Evolutionary conservation across 441 rosid species (phyloP).

Genomic region (Monsonia emarginata): DNA sequence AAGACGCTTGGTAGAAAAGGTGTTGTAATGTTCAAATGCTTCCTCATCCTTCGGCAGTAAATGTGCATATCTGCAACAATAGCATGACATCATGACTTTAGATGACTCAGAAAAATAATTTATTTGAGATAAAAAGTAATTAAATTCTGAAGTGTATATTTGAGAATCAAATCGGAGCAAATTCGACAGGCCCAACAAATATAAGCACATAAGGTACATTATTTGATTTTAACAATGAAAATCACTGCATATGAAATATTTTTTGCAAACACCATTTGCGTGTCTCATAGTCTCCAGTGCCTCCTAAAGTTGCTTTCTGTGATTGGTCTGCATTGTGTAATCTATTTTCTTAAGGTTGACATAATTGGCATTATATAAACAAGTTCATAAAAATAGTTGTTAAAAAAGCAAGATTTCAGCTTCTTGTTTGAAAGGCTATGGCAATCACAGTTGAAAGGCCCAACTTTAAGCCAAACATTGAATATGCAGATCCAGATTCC

Average conservation of each 20-base stretch:
- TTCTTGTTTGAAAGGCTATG: neutral
- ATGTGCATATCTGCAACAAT: conserved; percentile 68
- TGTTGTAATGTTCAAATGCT: conserved; percentile 70
- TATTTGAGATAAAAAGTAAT: neutral
- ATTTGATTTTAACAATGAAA: neutral
- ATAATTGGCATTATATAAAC: neutral
- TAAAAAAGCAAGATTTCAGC: neutral
- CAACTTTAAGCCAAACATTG: neutral
- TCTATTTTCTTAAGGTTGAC: neutral
- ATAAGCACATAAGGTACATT: neutral
- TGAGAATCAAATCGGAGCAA: neutral
- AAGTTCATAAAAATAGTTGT: neutral
- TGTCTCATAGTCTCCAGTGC: neutral
- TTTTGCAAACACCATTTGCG: neutral
- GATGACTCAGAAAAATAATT: neutral
- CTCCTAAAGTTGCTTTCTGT: neutral
- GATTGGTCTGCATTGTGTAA: neutral
- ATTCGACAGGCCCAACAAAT: neutral
- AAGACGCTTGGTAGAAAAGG: conserved; percentile 61
- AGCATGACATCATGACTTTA: conserved; percentile 3
- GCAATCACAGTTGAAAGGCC: neutral
- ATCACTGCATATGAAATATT: neutral
- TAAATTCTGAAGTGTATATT: neutral
- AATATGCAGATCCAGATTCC: neutral
- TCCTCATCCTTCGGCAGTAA: conserved; percentile 90